Conservation (phyloP, 139 green algal genomes). For the Mychonastes homosphaera region DNA sequence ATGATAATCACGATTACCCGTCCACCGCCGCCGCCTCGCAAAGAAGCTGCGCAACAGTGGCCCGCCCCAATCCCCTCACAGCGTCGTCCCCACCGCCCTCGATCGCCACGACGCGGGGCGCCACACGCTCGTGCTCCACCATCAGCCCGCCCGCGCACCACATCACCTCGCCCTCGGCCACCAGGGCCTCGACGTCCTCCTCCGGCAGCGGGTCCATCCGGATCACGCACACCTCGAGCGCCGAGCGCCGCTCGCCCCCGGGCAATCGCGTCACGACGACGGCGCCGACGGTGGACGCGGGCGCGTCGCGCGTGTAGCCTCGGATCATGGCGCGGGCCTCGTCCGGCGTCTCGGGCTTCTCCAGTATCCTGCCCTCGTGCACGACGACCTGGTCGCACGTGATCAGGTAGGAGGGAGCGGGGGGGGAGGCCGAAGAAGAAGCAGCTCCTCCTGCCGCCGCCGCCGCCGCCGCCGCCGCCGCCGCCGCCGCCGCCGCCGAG, state of each 20-base stretch:
- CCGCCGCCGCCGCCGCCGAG: constrained; percentile 1
- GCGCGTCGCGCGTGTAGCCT: constrained; percentile 46
- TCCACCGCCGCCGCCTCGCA: too few relatives aligned
- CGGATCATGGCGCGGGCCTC: constrained; percentile 46
- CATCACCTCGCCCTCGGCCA: constrained; percentile 53
- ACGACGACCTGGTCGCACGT: constrained; percentile 64
- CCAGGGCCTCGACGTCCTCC: constrained; percentile 43
- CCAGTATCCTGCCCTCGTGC: constrained; percentile 50
- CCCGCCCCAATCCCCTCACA: constrained; percentile 17
- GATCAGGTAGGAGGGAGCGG: too few relatives aligned
- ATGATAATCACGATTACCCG: too few relatives aligned
- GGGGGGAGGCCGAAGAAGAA: too few relatives aligned
- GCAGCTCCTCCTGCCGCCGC: background rate
- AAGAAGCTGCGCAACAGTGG: too few relatives aligned
- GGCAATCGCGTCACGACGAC: constrained; percentile 50
- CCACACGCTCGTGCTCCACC: constrained; percentile 62
- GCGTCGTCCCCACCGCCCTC: constrained; percentile 16
- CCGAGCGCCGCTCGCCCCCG: constrained; percentile 14
- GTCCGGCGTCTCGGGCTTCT: constrained; percentile 56
- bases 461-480: background rate
- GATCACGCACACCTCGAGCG: constrained; percentile 25
- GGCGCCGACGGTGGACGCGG: constrained; percentile 56
- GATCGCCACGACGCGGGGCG: constrained; percentile 12
- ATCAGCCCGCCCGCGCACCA: constrained; percentile 64
- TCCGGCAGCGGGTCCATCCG: constrained; percentile 48